Evolutionary conservation across 2,329 filamentous ascomycete species (phyloP).

Genomic region (Dactylellina parvicollis): DNA sequence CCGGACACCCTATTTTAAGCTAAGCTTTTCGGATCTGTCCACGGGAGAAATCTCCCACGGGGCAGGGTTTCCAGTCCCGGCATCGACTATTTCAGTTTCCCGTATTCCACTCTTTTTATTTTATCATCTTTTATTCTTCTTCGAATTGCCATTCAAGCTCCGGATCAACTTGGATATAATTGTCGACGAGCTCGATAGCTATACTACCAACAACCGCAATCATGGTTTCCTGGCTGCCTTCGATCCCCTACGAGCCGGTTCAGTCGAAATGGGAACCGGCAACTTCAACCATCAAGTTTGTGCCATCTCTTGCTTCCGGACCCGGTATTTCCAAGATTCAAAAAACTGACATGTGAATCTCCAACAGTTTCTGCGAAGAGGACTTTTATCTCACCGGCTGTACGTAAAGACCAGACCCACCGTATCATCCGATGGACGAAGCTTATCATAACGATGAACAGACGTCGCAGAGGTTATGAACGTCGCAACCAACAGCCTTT

Average conservation of each 20-base stretch:
- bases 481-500: constrained; percentile 82
- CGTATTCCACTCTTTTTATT: neutral
- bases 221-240: constrained; percentile 53
- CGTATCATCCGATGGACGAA: neutral
- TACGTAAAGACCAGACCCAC: constrained; percentile 46
- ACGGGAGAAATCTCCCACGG: no score
- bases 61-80: no score
- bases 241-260: constrained; percentile 55
- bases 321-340: neutral
- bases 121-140: neutral
- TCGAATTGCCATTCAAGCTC: constrained; percentile 7
- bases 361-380: constrained; percentile 58
- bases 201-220: neutral
- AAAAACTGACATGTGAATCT: constrained; percentile 5
- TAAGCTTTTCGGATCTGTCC: neutral
- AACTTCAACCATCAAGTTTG: constrained; percentile 57
- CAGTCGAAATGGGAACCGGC: constrained; percentile 56
- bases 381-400: constrained; percentile 58
- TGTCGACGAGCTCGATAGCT: neutral
- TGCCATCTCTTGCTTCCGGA: neutral
- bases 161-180: neutral
- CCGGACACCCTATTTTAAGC: constrained; percentile 36
- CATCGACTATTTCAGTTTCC: neutral
- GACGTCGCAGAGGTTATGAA: constrained; percentile 62
- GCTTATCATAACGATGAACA: constrained; percentile 5